Percentiles rank a stretch among this genome's conserved stretches.
Conservation (phyloP, 2,329 filamentous ascomycete genomes). For the Cladosporium colombiae region DNA sequence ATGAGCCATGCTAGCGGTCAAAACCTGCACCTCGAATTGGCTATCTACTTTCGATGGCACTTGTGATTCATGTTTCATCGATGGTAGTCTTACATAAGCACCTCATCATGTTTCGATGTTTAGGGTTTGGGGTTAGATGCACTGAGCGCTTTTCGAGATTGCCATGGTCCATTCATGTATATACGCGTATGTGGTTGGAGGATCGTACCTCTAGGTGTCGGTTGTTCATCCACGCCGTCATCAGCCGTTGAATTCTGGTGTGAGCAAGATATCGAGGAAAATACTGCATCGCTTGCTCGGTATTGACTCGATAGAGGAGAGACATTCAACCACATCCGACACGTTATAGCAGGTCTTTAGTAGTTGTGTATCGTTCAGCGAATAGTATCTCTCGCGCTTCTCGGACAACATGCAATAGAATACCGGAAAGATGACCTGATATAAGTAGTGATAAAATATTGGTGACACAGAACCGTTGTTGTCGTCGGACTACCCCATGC, state of each 20-base stretch:
- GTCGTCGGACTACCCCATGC: background rate
- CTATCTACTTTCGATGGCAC: background rate
- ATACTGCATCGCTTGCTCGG: too few relatives aligned
- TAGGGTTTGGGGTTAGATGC: background rate
- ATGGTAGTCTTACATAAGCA: background rate
- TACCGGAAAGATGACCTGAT: too few relatives aligned
- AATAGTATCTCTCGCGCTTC: too few relatives aligned
- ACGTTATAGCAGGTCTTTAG: too few relatives aligned
- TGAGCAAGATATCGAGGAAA: background rate
- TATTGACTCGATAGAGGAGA: too few relatives aligned
- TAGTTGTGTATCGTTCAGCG: too few relatives aligned
- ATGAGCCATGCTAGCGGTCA: background rate
- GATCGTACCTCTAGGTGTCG: background rate
- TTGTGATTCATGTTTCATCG: background rate
- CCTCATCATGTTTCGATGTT: background rate
- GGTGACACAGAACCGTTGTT: background rate
- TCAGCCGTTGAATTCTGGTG: background rate
- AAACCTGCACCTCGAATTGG: background rate
- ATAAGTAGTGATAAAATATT: too few relatives aligned
- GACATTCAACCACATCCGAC: too few relatives aligned
- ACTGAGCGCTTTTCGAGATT: background rate
- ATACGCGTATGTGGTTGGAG: background rate
- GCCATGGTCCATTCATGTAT: too few relatives aligned
- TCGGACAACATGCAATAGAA: too few relatives aligned
- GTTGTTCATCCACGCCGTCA: background rate